Evolutionary conservation across 2,329 filamentous ascomycete species (phyloP), one percentile per base, ranked within the genome.

Genomic region (Ciborinia camelliae): DNA sequence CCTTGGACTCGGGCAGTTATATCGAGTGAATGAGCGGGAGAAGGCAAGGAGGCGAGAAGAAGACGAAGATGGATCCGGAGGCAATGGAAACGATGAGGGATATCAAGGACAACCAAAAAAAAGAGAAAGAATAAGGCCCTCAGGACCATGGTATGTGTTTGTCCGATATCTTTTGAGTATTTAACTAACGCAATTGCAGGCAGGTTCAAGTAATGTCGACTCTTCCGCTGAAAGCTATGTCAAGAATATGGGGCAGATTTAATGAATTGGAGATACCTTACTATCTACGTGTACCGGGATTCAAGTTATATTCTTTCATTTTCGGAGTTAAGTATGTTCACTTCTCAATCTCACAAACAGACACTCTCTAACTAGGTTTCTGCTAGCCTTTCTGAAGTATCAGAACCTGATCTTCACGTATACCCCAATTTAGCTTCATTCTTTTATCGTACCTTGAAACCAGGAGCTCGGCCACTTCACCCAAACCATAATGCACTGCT

Each of bases 341-440:
- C 0, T 41, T 51, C 45, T 47, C 64, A 39, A 35, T 35, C 55
- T 18, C 15, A 26, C 35, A 35, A 47, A 47, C 26, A 35, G 3
- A 15, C 41, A 37, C 14, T 47, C 28, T 47, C 71, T 75, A 66
- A 75, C 48, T 30, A 9, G 23, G n/a, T 32, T 32, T 26, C 30
- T 37, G 6, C 41, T 47, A 90, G 88, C 76, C 84, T 99, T 65
- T 85, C 89, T 66, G 95, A 99, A 79, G 88, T 97, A 23, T 86
- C 88, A 39, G 93, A 99, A 75, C 86, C 89, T 23, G 95, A 99
- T 73, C 86, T 99, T 26, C 92, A 91, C 75, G 85, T 85, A 55
- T 99, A 95, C 76, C 91, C 92, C 26, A 99, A 99, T 75, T 86
- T 99, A 48, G 92, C 94, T 7, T 87, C 94, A 65, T 99, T 99